phyloP scores from a whole-genome alignment of 257 asterid genomes.

The Plantago major region DNA sequence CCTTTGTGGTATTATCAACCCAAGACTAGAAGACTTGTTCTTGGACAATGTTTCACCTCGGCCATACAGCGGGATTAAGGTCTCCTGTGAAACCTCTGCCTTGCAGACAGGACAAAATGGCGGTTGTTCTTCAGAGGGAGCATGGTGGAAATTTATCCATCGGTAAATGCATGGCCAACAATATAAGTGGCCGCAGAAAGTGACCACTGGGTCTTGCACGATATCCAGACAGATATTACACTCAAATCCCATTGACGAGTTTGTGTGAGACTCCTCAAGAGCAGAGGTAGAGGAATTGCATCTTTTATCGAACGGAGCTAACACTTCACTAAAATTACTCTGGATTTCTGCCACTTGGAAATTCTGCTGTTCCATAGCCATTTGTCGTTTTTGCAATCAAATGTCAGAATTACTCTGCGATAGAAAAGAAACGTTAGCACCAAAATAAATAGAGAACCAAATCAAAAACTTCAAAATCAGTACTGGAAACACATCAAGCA shows the following conservation, averaged over 20 bases:
- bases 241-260: slow-evolving; percentile 43
- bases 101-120: slow-evolving; percentile 81
- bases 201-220: slow-evolving; percentile 67
- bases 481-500: too few relatives aligned
- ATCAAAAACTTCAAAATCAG: too few relatives aligned
- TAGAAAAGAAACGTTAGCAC: too few relatives aligned
- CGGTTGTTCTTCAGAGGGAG: slow-evolving; percentile 26
- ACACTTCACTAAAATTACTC: slow-evolving; percentile 19
- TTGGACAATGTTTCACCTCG: slow-evolving; percentile 41
- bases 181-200: slow-evolving; percentile 80
- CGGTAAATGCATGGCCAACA: slow-evolving; percentile 87
- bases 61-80: slow-evolving; percentile 66
- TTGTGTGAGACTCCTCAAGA: slow-evolving; percentile 28
- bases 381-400: too few relatives aligned
- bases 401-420: too few relatives aligned
- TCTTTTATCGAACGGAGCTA: slow-evolving; percentile 20
- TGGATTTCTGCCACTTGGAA: slow-evolving; percentile 23
- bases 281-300: slow-evolving; percentile 26
- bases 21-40: slow-evolving; percentile 23
- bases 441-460: too few relatives aligned
- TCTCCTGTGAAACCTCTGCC: slow-evolving; percentile 47
- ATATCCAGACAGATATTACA: slow-evolving; percentile 71
- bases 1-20: slow-evolving; percentile 46
- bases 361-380: slow-evolving; percentile 35
- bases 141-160: slow-evolving; percentile 49